A percentile compares a stretch with the other conserved stretches of the same genome.
phyloP scores from a whole-genome alignment of 441 rosid species.

The Pelargonium myrrhifolium region DNA sequence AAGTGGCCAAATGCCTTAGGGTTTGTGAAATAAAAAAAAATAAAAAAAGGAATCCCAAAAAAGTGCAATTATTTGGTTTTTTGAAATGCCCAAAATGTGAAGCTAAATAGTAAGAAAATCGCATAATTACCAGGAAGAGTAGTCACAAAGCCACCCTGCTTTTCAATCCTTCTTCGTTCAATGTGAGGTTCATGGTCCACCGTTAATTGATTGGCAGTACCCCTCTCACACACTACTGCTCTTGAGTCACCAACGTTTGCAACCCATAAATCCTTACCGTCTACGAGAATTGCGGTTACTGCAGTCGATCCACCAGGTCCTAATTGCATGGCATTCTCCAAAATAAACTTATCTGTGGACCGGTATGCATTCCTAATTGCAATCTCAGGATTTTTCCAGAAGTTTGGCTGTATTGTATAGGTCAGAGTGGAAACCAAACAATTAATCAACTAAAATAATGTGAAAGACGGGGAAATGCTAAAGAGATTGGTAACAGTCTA shows the following conservation, averaged over 20 bases:
- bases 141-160: conserved; percentile 52
- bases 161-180: conserved; percentile 49
- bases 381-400: conserved; percentile 39
- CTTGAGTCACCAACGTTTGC: conserved; percentile 62
- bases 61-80: too few species aligned
- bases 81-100: background rate
- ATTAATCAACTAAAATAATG: background rate
- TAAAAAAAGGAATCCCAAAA: too few species aligned
- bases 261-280: conserved; percentile 55
- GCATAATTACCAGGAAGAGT: conserved; percentile 41
- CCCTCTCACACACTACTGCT: conserved; percentile 55
- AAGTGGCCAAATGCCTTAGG: background rate
- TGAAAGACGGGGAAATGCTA: background rate
- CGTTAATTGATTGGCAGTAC: conserved; percentile 50
- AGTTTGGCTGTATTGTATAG: conserved; percentile 34
- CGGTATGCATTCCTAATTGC: conserved; percentile 49
- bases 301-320: conserved; percentile 71
- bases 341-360: conserved; percentile 39
- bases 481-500: background rate
- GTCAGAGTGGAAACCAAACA: background rate
- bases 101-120: background rate
- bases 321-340: conserved; percentile 43
- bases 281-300: conserved; percentile 54
- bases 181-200: conserved; percentile 56
- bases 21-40: background rate